Base-by-base conservation (phyloP, 768 basidiomycete genomes). In the Hortiboletus flavorubellus region DNA sequence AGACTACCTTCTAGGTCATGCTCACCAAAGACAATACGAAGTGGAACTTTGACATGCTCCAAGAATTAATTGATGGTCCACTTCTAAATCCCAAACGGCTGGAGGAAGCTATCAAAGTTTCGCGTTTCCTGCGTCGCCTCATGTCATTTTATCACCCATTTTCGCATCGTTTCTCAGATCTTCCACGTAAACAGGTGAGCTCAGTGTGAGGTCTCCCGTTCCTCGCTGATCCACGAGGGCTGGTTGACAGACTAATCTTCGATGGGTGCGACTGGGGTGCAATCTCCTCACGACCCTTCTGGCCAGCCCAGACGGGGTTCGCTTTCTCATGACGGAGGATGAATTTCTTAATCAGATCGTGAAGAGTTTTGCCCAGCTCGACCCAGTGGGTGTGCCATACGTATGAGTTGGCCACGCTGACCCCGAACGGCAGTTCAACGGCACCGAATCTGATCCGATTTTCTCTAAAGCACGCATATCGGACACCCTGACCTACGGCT, bases 121-220 rank as follows among this genome's bases (percentile, higher is more conserved):
- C 90, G 12, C 85, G 91, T 60, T 96, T 95, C 61, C 85, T 96
- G 53, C 82, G 89, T n/a, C 79, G 92, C 34, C 74, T 99, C n/a
- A 86, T 96, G 78, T 80, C 85, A 0, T 98, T 98, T 75, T 98
- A 89, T 68, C 89, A 96, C 66, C 97, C 97, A 1, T 89, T 91
- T 68, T 87, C 77, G 53, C 87, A 87, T 70, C 84, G 91, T 15
- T 98, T 97, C 70, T 89, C 91, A 4, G 88, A 92, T 61, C 78
- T 98, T 64, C 80, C 81, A 23, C 81, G 82, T 59, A 85, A 78
- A 41, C 86, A 84, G 69, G 94, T 81, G 51, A 52, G 54, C 43
- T 34, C 26, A 31, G n/a, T 35, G 23, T 14, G 12, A 18, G n/a
- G 11, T 41, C 10, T 30, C 37, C 68, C 12, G 10, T 40, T 35